Evolutionary conservation across 352 stramenopile species (phyloP).

Genomic region (Phytophthora pistaciae): DNA sequence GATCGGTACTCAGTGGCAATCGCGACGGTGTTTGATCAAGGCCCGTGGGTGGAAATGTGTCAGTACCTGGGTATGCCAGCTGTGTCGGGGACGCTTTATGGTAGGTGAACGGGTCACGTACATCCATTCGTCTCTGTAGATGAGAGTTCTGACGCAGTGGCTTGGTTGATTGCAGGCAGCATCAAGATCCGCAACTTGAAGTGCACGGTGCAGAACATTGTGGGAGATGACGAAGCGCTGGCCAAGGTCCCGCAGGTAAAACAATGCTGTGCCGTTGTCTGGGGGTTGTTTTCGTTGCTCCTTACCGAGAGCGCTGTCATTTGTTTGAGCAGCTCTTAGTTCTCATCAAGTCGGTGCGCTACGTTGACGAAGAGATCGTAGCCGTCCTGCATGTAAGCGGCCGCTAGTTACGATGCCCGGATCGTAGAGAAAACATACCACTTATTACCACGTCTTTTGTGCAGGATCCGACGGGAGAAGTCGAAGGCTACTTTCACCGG

Average conservation of each 20-base stretch:
- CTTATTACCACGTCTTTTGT: neutral
- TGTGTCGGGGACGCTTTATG: conserved; percentile 68
- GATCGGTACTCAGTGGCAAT: conserved; percentile 56
- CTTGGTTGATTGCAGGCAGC: conserved; percentile 47
- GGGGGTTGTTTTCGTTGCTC: neutral
- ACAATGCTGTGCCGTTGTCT: neutral
- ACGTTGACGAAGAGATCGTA: conserved; percentile 86
- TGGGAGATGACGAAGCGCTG: conserved; percentile 68
- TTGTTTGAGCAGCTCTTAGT: conserved; percentile 57
- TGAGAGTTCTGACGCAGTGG: neutral
- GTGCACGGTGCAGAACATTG: conserved; percentile 64
- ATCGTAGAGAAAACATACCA: neutral
- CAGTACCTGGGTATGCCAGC: conserved; percentile 58
- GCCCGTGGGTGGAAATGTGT: conserved; percentile 87
- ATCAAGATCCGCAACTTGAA: conserved; percentile 74
- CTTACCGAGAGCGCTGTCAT: neutral
- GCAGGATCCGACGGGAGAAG: conserved; percentile 81
- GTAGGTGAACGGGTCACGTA: conserved; percentile 29
- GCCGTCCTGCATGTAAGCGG: conserved; percentile 69
- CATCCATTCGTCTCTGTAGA: neutral
- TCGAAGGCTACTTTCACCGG: conserved; percentile 86
- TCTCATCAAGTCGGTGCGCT: conserved; percentile 84
- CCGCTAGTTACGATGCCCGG: neutral
- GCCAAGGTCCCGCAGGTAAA: conserved; percentile 64
- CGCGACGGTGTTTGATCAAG: conserved; percentile 81